Base-by-base conservation (phyloP, 2,329 filamentous ascomycete species). In the Lasiodiplodia gonubiensis region DNA sequence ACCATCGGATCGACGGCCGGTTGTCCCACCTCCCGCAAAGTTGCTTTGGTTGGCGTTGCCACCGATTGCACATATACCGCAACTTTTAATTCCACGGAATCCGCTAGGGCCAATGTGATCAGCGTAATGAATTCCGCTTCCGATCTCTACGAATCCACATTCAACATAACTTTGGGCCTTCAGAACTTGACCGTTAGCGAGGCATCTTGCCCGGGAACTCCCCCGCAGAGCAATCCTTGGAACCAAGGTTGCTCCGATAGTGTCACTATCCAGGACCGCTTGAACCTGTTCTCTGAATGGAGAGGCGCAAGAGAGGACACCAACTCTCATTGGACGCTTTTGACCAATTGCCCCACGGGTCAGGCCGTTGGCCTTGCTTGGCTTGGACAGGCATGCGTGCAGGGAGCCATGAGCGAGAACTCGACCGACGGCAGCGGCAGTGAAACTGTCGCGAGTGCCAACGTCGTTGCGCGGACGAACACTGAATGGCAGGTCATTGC, bases 401-500 rank as follows among this genome's bases (percentile, higher is more conserved):
- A 86, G 57, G 81, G 82, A 5, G 81, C 75, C 14, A 78, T 80
- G 30, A 82, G 83, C 64, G 72, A 73, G 7, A 78, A 75, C 61
- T 76, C 78, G 42, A 79, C 77, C 10, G 78, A 78, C 66, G 80
- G 76, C 52, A 70, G 82, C 2, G 80, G 76, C 52, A 70, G 82
- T 2, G 91, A 95, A 79, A 92, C 89, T 0, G 91, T 97, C 35
- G 89, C 91, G 23, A 92, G 92, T 37, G 90, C 94, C 69, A 98
- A 97, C 75, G 92, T 99, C 0, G 93, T 99, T 25, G 89, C 95
- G 30, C 88, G 88, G 70, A 97, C 93, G 0, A 85, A 87, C 25
- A 90, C 88, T 3, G 94, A 97, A 76, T 98, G 94, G 94, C 93
- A 97, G 77, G 91, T 98, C 68, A 92, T 98, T 79, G 94, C 94